Evolutionary conservation across 352 stramenopile species (phyloP), one percentile per base, ranked within the genome.

Genomic region (Pythium phragmitis): DNA sequence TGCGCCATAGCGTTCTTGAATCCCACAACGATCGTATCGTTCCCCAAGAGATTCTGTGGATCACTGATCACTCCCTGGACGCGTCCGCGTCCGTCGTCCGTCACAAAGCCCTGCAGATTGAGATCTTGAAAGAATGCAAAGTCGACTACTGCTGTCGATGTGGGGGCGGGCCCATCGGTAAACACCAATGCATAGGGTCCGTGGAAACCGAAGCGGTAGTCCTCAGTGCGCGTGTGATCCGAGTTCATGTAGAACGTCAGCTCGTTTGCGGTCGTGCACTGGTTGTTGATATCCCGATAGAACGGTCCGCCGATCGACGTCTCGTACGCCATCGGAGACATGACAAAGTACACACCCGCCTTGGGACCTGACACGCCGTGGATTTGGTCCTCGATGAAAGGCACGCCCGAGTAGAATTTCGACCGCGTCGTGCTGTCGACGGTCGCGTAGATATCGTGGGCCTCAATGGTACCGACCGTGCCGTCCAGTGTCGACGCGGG

Each of bases 171-270:
- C 12, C 74, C 73, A n/a, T 67, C 73, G 0, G 74, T 85, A 53
- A 85, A 61, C 33, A 71, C 70, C 11, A 85, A 59, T 6, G 76
- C 70, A 57, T 80, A 85, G 4, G 76, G 76, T 1, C 76, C 76
- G 63, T 85, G 69, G 57, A 85, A 82, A 19, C 76, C 76, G 54
- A 75, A 81, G 43, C 76, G 76, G 59, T 85, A 85, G 47, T 77
- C 72, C 19, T 82, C 76, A 2, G 69, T 85, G 47, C 72, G 74
- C 9, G 76, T 85, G 61, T 85, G 76, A 48, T 85, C 76, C 65
- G 76, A 85, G 55, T 81, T 77, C 76, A 85, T 82, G 68, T 85
- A 85, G 60, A 85, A 80, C 57, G 69, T 69, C 30, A 85, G 70
- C 57, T 85, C 76, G 34, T 85, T 85, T 1, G 72, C 74, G 7